Percentiles rank a stretch among this genome's conserved stretches.
phyloP scores from a whole-genome alignment of 768 basidiomycete species.

The Suillus variegatus region DNA sequence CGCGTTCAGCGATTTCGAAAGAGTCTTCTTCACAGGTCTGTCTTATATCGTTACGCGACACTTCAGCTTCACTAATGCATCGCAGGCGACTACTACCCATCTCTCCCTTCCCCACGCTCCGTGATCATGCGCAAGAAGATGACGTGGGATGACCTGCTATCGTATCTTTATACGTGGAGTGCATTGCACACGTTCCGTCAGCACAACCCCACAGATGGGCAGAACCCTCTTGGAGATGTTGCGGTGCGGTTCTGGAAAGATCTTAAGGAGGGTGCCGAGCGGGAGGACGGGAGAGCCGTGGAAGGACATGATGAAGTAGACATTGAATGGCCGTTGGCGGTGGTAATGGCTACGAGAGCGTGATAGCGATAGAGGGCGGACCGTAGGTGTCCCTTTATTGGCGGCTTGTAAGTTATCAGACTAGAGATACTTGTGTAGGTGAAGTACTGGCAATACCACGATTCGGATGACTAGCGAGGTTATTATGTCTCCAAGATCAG shows the following conservation, averaged over 20 bases:
- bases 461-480: neutral
- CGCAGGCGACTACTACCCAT: conserved; percentile 44
- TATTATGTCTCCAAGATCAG: neutral
- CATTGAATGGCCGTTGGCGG: conserved; percentile 43
- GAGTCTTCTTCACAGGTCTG: conserved; percentile 62
- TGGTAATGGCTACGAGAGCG: conserved; percentile 20
- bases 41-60: neutral
- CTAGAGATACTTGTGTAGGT: neutral
- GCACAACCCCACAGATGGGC: conserved; percentile 54
- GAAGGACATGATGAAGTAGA: conserved; percentile 30
- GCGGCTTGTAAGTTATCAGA: neutral
- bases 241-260: conserved; percentile 63
- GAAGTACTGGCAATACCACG: neutral
- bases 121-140: conserved; percentile 59
- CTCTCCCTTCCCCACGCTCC: conserved; percentile 31
- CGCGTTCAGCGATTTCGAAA: conserved; percentile 43
- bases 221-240: conserved; percentile 57
- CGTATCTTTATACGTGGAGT: conserved; percentile 73
- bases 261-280: conserved; percentile 42
- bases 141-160: conserved; percentile 66
- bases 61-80: neutral
- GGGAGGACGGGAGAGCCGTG: conserved; percentile 23
- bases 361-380: neutral
- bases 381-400: neutral
- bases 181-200: conserved; percentile 69